Evolutionary conservation across 2,329 filamentous ascomycete genomes (phyloP), one percentile per base, ranked within the genome.

Genomic region (Trichoderma semiorbis): DNA sequence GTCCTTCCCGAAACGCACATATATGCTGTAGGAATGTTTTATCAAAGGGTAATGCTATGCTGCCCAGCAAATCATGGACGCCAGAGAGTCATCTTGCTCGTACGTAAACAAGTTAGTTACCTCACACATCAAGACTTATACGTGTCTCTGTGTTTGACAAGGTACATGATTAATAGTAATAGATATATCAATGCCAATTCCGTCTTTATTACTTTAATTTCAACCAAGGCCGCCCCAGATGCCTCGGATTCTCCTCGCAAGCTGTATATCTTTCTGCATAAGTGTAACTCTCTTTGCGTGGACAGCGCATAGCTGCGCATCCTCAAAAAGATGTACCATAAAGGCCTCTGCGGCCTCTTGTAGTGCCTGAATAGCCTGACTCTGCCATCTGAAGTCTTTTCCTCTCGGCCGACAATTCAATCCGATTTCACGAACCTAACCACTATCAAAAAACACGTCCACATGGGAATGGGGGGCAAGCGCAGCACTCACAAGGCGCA

Each of bases 321-420:
- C 80, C 73, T 98, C 95, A 79, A 98, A 98, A n/a, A 98, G 86
- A 79, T 97, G 95, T 72, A 98, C 93, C 76, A 98, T 87, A 83
- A 97, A 98, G 6, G 95, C 95, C 84, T 98, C 95, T n/a, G 95
- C 90, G 16, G 95, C 94, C 85, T 98, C 95, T 83, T 98, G 95
- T 3, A 98, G 87, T 14, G 95, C 95, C 78, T 93, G 90, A 78
- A 98, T 96, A 66, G 96, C 95, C 78, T 97, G 95, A 69, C 93
- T 97, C 84, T 98, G 96, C 95, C 96, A 99, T 76, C 95, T 90
- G 81, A 98, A 90, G 73, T 93, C 91, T 71, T 90, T 85, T 72
- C 89, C 89, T 43, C 82, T 81, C 5, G 89, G 88, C 21, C 90
- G 89, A 73, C 91, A 85, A 1, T 86, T 83, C 32, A 93, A 79